Evolutionary conservation across 352 stramenopile genomes (phyloP).

Genomic region (Blastocystis sp.): DNA sequence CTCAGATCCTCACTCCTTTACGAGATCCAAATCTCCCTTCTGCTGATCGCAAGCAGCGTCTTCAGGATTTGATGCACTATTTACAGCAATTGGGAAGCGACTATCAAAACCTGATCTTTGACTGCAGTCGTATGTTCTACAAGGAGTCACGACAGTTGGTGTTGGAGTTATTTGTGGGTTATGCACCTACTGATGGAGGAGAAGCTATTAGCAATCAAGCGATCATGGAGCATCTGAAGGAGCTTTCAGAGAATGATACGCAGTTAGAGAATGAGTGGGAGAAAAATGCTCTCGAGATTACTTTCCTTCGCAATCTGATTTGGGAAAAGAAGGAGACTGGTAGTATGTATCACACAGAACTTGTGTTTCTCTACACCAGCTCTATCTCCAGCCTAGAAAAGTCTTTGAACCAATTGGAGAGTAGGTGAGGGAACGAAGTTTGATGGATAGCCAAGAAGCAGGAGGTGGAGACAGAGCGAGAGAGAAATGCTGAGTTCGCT

Average conservation of each 20-base stretch:
- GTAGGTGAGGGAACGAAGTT: no score
- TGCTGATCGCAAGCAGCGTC: background rate
- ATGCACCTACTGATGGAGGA: background rate
- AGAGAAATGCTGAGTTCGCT: background rate
- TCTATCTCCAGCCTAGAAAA: background rate
- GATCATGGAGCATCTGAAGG: background rate
- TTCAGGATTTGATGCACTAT: background rate
- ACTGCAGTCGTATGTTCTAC: background rate
- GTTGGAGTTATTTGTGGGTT: background rate
- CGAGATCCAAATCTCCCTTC: background rate
- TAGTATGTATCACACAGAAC: background rate
- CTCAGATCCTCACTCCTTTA: background rate
- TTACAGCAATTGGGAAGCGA: background rate
- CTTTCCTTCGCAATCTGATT: background rate
- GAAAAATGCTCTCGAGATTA: conserved; percentile 38
- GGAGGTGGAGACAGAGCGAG: background rate
- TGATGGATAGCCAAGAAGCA: background rate
- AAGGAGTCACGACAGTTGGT: background rate
- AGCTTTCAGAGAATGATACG: background rate
- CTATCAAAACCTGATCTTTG: background rate
- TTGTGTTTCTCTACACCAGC: background rate
- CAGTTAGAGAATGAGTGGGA: background rate
- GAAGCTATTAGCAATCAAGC: background rate
- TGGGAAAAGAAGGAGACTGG: background rate
- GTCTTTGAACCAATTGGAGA: background rate